Evolutionary conservation across 768 basidiomycete genomes (phyloP), one percentile per base, ranked within the genome.

Genomic region (Mycena belliarum): DNA sequence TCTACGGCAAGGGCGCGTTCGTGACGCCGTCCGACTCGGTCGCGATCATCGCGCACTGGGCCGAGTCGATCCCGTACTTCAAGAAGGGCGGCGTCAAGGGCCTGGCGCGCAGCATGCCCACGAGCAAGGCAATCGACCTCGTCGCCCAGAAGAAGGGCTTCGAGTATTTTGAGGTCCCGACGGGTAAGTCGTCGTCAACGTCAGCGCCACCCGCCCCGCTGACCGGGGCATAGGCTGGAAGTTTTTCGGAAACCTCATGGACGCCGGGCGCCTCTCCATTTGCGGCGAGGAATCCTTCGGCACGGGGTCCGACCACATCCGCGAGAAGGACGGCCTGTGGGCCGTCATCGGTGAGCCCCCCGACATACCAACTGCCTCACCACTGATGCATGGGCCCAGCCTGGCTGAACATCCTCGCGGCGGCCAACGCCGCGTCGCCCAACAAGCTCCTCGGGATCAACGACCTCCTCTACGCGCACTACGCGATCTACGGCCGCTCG

Each of bases 211-310:
- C 11, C 10, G 35, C 16, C 37, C 60, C 21, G 60, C 42, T 37
- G 21, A 45, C 52, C 33, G 29, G 15, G 43, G n/a, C 42, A 12
- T 63, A 95, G 95, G 96, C 62, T 98, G 95, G 95, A 99, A 99
- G 75, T 99, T 99, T 84, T 99, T 99, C 70, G 97, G 97, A 45
- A 99, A 98, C 76, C 79, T 99, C 66, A 99, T 99, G 97, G 97
- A 99, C 71, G 97, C 97, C 20, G 96, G 95, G 0, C 83, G 93
- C 42, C 83, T 99, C 48, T 98, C 96, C 48, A 98, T 99, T 70
- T 99, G 97, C 68, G 97, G 97, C 55, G 97, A 99, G 72, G 97
- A 99, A 76, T 95, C 93, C 4, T 99, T 99, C 72, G 97, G 97
- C 55, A 99, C 97, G 9, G 97, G 97, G n/a, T 98, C 96, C 15